These are phyloP conservation scores for Melocanna baccifera DNA, from an alignment of 176 grass and related monocot species.

Conservation along the genomic window DNA sequence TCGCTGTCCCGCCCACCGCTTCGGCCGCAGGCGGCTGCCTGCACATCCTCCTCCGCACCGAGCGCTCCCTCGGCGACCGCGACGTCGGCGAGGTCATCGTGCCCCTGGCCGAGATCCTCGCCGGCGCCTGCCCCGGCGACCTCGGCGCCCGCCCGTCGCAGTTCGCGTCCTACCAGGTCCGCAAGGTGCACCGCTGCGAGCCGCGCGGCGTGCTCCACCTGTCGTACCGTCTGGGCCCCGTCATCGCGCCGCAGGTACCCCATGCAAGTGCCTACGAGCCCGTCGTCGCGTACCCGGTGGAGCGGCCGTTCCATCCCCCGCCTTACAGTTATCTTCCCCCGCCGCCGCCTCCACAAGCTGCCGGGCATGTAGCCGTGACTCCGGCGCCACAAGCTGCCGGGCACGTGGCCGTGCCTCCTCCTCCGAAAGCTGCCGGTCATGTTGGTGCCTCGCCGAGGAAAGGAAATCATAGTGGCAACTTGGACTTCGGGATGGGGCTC, in stretches of 20 bases:
- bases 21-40: constrained; percentile 28
- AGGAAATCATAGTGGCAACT: background rate
- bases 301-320: background rate
- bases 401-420: background rate
- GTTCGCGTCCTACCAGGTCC: constrained; percentile 57
- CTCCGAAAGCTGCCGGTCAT: background rate
- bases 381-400: background rate
- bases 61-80: constrained; percentile 62
- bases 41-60: constrained; percentile 62
- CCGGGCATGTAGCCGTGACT: background rate
- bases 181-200: constrained; percentile 47
- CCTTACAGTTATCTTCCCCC: constrained; percentile 1
- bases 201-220: constrained; percentile 51
- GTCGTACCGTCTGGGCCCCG: constrained; percentile 55
- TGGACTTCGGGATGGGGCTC: constrained; percentile 46
- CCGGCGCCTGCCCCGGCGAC: constrained; percentile 2
- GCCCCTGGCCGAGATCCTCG: constrained; percentile 45
- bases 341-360: background rate
- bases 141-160: constrained; percentile 18
- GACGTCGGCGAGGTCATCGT: constrained; percentile 70
- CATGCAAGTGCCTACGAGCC: background rate
- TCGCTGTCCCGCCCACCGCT: constrained; percentile 41
- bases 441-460: background rate
- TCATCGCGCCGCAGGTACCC: background rate
- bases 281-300: constrained; percentile 33